Conservation (phyloP, 2,329 filamentous ascomycete genomes). For the Dryadomyces quercivorus region DNA sequence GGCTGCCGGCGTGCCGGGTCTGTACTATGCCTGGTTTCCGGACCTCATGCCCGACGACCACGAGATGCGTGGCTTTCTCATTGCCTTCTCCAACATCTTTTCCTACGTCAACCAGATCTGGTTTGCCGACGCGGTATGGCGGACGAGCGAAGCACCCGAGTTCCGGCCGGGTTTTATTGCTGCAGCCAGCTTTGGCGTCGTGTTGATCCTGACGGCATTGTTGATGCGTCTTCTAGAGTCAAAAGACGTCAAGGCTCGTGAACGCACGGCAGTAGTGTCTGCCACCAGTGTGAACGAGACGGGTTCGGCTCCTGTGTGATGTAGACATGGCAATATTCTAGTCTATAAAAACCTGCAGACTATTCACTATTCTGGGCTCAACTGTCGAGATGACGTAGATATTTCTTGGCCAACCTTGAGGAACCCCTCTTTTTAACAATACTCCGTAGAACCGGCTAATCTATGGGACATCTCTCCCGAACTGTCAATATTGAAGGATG, state of each 20-base stretch:
- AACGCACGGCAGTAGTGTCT: too few relatives aligned
- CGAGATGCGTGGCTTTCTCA: slow-evolving; percentile 8
- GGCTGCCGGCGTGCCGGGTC: slow-evolving; percentile 34
- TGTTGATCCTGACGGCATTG: not conserved
- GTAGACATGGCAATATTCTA: too few relatives aligned
- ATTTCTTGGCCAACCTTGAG: too few relatives aligned
- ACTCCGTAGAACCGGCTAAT: too few relatives aligned
- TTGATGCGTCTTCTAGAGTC: slow-evolving; percentile 1
- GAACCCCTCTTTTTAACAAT: too few relatives aligned
- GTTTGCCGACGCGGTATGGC: slow-evolving; percentile 3
- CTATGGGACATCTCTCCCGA: too few relatives aligned
- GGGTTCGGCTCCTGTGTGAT: too few relatives aligned
- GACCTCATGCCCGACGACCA: slow-evolving; percentile 7
- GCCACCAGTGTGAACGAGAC: too few relatives aligned
- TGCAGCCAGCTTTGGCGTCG: not conserved
- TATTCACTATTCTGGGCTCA: too few relatives aligned
- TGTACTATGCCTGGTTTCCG: slow-evolving; percentile 7
- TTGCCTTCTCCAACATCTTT: slow-evolving; percentile 7
- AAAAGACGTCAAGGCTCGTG: not conserved
- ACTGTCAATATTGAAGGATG: too few relatives aligned
- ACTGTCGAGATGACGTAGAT: too few relatives aligned
- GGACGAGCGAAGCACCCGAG: slow-evolving; percentile 2
- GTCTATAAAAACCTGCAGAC: too few relatives aligned
- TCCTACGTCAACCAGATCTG: slow-evolving; percentile 9
- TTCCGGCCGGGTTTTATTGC: slow-evolving; percentile 5